A percentile compares a stretch with the other conserved stretches of the same genome.
Evolutionary conservation across 2,329 filamentous ascomycete genomes (phyloP).

Genomic region (Penicillium sp.): DNA sequence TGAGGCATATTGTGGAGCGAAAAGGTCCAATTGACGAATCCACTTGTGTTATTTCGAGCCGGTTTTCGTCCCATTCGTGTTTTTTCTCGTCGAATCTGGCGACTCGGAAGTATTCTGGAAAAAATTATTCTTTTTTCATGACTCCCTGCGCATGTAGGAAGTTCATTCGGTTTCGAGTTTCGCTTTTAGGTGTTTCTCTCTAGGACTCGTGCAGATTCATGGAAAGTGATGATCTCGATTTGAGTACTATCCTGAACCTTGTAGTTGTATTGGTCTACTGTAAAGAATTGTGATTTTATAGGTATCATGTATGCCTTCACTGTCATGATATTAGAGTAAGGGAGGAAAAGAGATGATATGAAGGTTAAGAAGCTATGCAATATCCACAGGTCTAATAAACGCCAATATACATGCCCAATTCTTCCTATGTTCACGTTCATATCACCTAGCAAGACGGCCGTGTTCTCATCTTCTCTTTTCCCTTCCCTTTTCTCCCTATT

Average conservation of each 20-base stretch:
- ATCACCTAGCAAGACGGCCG: not conserved
- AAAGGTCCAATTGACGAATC: constrained; percentile 25
- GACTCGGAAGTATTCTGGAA: constrained; percentile 23
- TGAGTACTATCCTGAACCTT: not conserved
- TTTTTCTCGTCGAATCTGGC: constrained; percentile 23
- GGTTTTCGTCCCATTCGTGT: constrained; percentile 21
- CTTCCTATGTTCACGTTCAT: not conserved
- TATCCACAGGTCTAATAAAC: not conserved
- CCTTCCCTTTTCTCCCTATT: not conserved
- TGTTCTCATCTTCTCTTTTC: not conserved
- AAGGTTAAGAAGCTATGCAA: not conserved
- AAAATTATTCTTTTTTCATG: constrained; percentile 25
- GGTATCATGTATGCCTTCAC: not conserved
- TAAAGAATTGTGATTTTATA: not conserved
- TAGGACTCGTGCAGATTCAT: constrained; percentile 8
- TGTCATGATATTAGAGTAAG: not conserved
- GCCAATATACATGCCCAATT: constrained; percentile 3
- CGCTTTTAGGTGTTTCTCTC: constrained; percentile 1
- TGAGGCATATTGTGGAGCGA: constrained; percentile 24
- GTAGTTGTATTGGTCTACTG: not conserved
- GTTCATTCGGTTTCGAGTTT: not conserved
- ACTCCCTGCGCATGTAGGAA: constrained; percentile 1
- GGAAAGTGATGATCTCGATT: constrained; percentile 9
- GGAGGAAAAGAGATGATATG: not conserved
- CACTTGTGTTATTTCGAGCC: constrained; percentile 27